These are phyloP conservation scores for Pseudogymnoascus sp. DNA, from an alignment of 2,329 filamentous ascomycete genomes.

Conservation along the genomic window DNA sequence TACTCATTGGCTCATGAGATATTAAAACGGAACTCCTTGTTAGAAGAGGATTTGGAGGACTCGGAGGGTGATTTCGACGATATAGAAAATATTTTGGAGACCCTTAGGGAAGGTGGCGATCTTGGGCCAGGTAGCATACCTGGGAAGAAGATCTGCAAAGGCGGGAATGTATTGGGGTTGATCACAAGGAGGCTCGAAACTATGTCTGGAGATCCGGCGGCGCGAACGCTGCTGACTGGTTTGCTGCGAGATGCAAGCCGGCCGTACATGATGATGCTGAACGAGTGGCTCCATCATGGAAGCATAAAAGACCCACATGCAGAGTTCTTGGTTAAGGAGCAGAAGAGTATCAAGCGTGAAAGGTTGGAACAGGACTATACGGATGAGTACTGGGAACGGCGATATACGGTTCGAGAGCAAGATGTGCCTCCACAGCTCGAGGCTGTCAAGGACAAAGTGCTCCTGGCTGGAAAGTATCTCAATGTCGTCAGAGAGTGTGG, in stretches of 20 bases:
- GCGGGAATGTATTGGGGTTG: conserved; percentile 86
- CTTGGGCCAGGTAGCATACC: conserved; percentile 71
- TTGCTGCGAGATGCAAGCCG: conserved; percentile 81
- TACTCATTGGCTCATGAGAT: conserved; percentile 85
- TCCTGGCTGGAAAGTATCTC: conserved; percentile 93
- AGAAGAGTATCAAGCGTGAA: conserved; percentile 89
- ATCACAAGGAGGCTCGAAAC: conserved; percentile 78
- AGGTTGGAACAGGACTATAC: conserved; percentile 93
- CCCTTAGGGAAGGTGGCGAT: conserved; percentile 78
- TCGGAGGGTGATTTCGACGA: conserved; percentile 62
- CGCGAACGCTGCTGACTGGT: conserved; percentile 72
- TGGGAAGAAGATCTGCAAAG: conserved; percentile 89
- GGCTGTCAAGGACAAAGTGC: conserved; percentile 84
- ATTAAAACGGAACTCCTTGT: conserved; percentile 75
- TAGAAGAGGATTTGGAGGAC: conserved; percentile 71
- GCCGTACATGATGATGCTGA: conserved; percentile 97
- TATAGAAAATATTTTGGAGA: conserved; percentile 88
- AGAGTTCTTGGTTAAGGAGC: conserved; percentile 92
- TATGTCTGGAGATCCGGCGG: conserved; percentile 90
- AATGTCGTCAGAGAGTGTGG: conserved; percentile 97
- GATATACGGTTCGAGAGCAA: conserved; percentile 88
- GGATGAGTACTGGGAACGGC: conserved; percentile 97
- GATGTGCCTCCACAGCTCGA: conserved; percentile 90
- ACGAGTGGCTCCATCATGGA: conserved; percentile 96
- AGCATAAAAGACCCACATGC: conserved; percentile 89